phyloP scores from a whole-genome alignment of 345 rosid species.

The Tarenaya hassleriana region DNA sequence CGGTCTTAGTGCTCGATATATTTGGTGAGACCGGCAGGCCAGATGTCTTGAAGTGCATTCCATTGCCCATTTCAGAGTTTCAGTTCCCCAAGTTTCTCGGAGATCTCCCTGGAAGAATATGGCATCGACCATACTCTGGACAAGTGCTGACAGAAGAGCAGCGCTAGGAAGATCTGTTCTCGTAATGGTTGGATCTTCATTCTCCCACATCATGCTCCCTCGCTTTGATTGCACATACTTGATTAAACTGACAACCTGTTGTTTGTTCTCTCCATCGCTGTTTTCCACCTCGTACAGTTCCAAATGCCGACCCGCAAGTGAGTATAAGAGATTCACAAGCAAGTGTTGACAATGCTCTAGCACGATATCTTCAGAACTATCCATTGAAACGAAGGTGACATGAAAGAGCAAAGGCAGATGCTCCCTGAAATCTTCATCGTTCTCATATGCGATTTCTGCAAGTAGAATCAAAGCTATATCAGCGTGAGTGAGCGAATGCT shows the following conservation, averaged over 20 bases:
- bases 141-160: slow-evolving; percentile 90
- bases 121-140: slow-evolving; percentile 99
- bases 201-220: slow-evolving; percentile 99
- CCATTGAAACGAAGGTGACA: slow-evolving; percentile 99
- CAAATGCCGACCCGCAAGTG: slow-evolving; percentile 97
- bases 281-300: slow-evolving; percentile 96
- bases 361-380: slow-evolving; percentile 98
- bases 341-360: slow-evolving; percentile 97
- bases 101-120: slow-evolving; percentile 99
- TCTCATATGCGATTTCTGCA: slow-evolving; percentile 97
- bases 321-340: slow-evolving; percentile 91
- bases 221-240: slow-evolving; percentile 98
- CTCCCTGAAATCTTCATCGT: slow-evolving; percentile 97
- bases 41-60: slow-evolving; percentile 97
- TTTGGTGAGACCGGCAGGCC: slow-evolving; percentile 98
- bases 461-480: slow-evolving; percentile 95
- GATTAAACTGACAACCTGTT: slow-evolving; percentile 91
- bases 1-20: slow-evolving; percentile 92
- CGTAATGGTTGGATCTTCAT: slow-evolving; percentile 84
- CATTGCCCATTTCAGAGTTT: slow-evolving; percentile 99
- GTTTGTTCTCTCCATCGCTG: slow-evolving; percentile 93
- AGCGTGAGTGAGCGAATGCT: slow-evolving; percentile 91
- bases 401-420: slow-evolving; percentile 96
- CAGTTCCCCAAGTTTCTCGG: slow-evolving; percentile 96
- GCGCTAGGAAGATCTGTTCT: slow-evolving; percentile 94